Evolutionary conservation across 441 rosid genomes (phyloP), one percentile per base, ranked within the genome.

Genomic region (Populus hybrid): DNA sequence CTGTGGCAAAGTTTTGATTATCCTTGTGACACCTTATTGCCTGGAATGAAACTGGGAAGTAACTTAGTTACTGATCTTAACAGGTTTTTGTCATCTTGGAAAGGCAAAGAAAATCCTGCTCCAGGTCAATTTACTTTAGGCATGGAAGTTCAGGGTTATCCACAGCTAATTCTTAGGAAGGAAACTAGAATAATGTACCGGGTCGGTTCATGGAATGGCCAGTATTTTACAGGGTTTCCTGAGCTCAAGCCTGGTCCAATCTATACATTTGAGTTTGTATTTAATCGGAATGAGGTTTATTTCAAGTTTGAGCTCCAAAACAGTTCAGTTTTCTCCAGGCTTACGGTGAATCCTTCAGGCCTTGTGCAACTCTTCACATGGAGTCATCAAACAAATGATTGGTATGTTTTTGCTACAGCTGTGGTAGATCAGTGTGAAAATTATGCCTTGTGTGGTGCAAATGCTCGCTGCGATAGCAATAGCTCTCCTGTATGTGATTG

Each of bases 381-480:
- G 97, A 76, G 81, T 68, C 84, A 68, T 50, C 65, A 50, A 50
- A 11, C 24, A 7, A 82, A 82, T 40, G 79, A 42, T 1, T 94
- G 97, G 98, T 29, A 76, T 66, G 16, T 72, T 20, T 84, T 88
- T 50, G 87, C 87, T 87, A 77, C 65, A 2, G 38, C 83, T 64
- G 65, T 78, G 69, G 85, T 80, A 42, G 23, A 71, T 21, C 85
- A 83, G 72, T 93, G 94, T n/a, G 80, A 36, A n/a, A 81, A 75
- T 63, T 87, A 87, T 45, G 91, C 92, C 29, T 88, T 88, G 21
- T 95, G 99, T 72, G 99, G 99, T 20, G 73, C 76, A 33, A 84
- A 86, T 77, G 93, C 89, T 9, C 69, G 82, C 7, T 95, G 99
- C 78, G 69, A 87, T 67, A 75, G 38, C 53, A 61, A 69, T 1